Conservation (phyloP, 305 asterid species). For the Solanum chacoense region DNA sequence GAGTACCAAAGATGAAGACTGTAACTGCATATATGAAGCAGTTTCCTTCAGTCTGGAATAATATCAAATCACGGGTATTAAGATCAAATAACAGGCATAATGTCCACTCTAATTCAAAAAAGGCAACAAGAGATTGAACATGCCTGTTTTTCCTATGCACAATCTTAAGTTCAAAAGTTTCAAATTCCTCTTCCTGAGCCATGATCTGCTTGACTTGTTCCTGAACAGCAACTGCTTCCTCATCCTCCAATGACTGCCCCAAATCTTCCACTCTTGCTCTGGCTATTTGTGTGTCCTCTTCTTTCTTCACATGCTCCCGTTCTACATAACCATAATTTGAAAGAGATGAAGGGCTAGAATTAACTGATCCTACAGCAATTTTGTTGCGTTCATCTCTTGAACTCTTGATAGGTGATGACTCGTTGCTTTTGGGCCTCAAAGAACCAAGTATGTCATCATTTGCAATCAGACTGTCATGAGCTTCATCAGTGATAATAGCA, state of each 20-base stretch:
- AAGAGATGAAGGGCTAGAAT: conserved; percentile 66
- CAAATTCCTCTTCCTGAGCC: conserved; percentile 82
- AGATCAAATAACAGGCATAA: conserved; percentile 5
- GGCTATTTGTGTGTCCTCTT: conserved; percentile 19
- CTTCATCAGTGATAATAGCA: conserved; percentile 27
- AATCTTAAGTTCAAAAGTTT: conserved; percentile 67
- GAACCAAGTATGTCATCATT: conserved; percentile 47
- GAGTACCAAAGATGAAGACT: not conserved
- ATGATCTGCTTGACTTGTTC: conserved; percentile 81
- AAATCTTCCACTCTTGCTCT: conserved; percentile 43
- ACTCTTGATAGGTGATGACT: conserved; percentile 42
- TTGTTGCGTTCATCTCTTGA: conserved; percentile 37
- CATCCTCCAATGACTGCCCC: conserved; percentile 55
- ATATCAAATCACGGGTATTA: not conserved
- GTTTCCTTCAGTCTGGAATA: not conserved
- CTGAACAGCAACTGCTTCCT: conserved; percentile 75
- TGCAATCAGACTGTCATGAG: conserved; percentile 24
- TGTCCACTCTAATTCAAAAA: not conserved
- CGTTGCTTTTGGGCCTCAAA: conserved; percentile 41
- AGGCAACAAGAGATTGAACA: conserved; percentile 4
- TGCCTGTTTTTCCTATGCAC: conserved; percentile 87
- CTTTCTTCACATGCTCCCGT: conserved; percentile 34
- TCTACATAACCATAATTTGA: conserved; percentile 52
- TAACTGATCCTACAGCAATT: conserved; percentile 38
- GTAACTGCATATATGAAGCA: not conserved